Evolutionary conservation across 1,284 basidiomycete species (phyloP).

Genomic region (Ceratobasidium sp.): DNA sequence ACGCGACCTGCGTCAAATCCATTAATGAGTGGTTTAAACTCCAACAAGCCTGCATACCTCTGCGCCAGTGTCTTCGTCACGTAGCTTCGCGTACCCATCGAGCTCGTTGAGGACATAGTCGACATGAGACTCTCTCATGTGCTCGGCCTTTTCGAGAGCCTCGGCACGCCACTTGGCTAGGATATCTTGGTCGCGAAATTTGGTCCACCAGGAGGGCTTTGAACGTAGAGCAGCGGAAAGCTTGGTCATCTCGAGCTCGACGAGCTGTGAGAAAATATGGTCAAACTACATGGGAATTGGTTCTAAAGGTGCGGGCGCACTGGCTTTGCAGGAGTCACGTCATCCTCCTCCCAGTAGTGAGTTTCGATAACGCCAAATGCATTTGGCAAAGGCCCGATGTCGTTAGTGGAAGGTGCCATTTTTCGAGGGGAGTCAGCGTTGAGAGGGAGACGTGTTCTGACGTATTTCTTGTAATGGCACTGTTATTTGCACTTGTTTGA

Average conservation of each 20-base stretch:
- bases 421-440: not conserved
- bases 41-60: conserved; percentile 54
- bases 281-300: not conserved
- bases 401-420: not conserved
- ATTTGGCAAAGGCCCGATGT: conserved; percentile 9
- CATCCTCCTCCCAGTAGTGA: not conserved
- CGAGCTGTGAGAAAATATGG: conserved; percentile 56
- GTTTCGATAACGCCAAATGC: conserved; percentile 5
- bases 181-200: conserved; percentile 53
- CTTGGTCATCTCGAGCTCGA: conserved; percentile 65
- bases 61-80: conserved; percentile 56
- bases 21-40: not conserved
- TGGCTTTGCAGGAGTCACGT: conserved; percentile 1
- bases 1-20: conserved; percentile 10
- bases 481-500: not conserved
- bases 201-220: conserved; percentile 61
- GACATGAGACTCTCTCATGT: conserved; percentile 62
- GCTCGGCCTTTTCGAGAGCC: conserved; percentile 54
- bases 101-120: conserved; percentile 67
- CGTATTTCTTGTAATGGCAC: not conserved
- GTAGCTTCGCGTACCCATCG: conserved; percentile 61
- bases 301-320: not conserved
- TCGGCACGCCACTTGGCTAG: conserved; percentile 57
- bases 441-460: not conserved
- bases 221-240: conserved; percentile 63